phyloP scores from a whole-genome alignment of 2,329 filamentous ascomycete genomes.

The Akanthomyces uredinophilus region DNA sequence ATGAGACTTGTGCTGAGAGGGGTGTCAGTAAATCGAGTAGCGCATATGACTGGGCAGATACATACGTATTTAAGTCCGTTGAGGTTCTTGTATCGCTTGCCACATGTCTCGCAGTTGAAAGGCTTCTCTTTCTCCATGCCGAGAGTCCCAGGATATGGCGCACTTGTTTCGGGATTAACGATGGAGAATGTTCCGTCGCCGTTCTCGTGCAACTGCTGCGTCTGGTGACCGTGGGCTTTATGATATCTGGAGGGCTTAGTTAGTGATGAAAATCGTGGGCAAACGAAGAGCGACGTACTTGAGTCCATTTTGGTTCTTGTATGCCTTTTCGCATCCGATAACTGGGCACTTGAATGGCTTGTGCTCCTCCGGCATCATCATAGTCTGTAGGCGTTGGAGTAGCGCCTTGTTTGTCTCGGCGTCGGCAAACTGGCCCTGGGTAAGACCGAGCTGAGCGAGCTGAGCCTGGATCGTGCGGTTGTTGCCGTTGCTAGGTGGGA shows the following conservation, averaged over 20 bases:
- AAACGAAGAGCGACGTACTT: slow-evolving; percentile 59
- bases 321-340: slow-evolving; percentile 97
- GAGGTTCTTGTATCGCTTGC: slow-evolving; percentile 98
- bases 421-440: slow-evolving; percentile 70
- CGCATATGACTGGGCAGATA: slow-evolving; percentile 14
- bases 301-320: slow-evolving; percentile 98
- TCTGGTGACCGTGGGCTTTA: slow-evolving; percentile 87
- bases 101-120: slow-evolving; percentile 93
- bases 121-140: slow-evolving; percentile 99
- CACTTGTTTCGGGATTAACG: slow-evolving; percentile 89
- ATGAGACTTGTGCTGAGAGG: slow-evolving; percentile 64
- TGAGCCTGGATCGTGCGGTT: slow-evolving; percentile 63
- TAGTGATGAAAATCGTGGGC: slow-evolving; percentile 21
- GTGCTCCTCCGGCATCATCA: slow-evolving; percentile 77
- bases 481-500: slow-evolving; percentile 59
- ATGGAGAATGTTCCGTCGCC: slow-evolving; percentile 97
- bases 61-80: slow-evolving; percentile 93
- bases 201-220: slow-evolving; percentile 94
- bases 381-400: slow-evolving; percentile 53
- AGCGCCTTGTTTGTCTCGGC: slow-evolving; percentile 62
- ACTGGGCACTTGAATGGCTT: slow-evolving; percentile 98
- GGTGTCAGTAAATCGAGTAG: slow-evolving; percentile 26
- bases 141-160: slow-evolving; percentile 89
- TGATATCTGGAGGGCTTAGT: slow-evolving; percentile 48
- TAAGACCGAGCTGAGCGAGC: slow-evolving; percentile 67